Evolutionary conservation across 192 early-diverging fungal species (phyloP).

Genomic region (Rhizoclosmatium globosum): DNA sequence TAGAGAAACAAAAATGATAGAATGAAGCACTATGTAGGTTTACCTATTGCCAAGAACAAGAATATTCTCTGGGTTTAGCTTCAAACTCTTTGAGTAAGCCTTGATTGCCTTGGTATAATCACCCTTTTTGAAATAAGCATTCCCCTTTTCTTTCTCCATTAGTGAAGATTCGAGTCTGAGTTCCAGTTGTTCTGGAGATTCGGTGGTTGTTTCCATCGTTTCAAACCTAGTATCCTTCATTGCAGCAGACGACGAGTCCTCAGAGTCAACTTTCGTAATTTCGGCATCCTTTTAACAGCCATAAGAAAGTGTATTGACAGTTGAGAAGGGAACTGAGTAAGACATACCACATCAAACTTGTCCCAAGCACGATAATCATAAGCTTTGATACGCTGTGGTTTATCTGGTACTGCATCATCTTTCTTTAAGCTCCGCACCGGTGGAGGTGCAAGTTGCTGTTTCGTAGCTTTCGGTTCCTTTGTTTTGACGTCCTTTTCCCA

Average conservation of each 20-base stretch:
- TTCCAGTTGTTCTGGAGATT: constrained; percentile 21
- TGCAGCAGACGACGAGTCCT: neutral
- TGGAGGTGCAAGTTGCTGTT: neutral
- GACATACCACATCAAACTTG: constrained; percentile 52
- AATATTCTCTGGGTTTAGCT: constrained; percentile 64
- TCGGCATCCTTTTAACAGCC: neutral
- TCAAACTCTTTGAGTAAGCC: constrained; percentile 65
- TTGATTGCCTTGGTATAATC: constrained; percentile 51
- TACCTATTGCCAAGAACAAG: constrained; percentile 18
- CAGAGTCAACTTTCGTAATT: neutral
- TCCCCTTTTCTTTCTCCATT: constrained; percentile 65
- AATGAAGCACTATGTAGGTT: neutral
- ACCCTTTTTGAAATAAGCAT: constrained; percentile 59
- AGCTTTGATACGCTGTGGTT: neutral
- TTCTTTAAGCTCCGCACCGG: constrained; percentile 1
- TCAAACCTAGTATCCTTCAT: neutral
- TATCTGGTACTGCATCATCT: neutral
- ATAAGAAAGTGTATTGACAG: constrained; percentile 17
- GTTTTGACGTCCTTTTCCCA: constrained; percentile 60
- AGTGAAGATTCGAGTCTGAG: constrained; percentile 45
- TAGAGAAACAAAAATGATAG: neutral
- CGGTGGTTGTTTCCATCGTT: constrained; percentile 2
- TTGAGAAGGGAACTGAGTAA: neutral
- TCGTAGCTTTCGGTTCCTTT: constrained; percentile 23
- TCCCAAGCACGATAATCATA: constrained; percentile 55